Evolutionary conservation across 495 filamentous ascomycete species (phyloP).

Genomic region (Pseudoneurospora amorphoporcata): DNA sequence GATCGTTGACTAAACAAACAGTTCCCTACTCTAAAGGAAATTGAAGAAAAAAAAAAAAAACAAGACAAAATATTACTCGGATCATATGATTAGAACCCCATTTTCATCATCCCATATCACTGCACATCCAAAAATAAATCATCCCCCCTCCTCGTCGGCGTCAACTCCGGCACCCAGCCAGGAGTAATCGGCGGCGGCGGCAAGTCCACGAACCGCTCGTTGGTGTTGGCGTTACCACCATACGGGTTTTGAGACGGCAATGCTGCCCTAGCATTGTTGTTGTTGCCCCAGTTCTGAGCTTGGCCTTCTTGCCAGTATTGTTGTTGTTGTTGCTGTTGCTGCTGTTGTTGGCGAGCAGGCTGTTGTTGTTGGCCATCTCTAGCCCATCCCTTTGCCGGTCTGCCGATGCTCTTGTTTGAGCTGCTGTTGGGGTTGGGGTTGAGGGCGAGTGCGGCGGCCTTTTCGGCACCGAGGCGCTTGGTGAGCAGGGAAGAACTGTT

Average conservation of each 20-base stretch:
- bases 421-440: background rate
- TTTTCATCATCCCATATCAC: conserved; percentile 6
- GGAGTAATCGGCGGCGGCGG: conserved; percentile 36
- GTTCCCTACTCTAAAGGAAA: background rate
- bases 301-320: conserved; percentile 9
- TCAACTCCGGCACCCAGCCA: conserved; percentile 40
- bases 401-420: background rate
- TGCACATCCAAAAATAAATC: conserved; percentile 35
- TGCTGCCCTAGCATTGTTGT: background rate
- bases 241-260: background rate
- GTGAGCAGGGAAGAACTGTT: conserved; percentile 30
- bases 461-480: conserved; percentile 39
- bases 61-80: no score
- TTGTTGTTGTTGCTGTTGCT: conserved; percentile 2
- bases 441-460: conserved; percentile 31
- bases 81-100: background rate
- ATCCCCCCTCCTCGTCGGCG: conserved; percentile 35
- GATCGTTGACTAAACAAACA: background rate
- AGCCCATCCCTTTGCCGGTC: conserved; percentile 2
- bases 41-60: background rate
- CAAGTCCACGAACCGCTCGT: background rate
- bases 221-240: background rate
- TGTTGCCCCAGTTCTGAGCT: background rate
- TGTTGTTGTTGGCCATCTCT: conserved; percentile 10
- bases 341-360: background rate